These are phyloP conservation scores for Ganoderma meredithae DNA, from an alignment of 1,284 basidiomycete genomes.

Conservation along the genomic window DNA sequence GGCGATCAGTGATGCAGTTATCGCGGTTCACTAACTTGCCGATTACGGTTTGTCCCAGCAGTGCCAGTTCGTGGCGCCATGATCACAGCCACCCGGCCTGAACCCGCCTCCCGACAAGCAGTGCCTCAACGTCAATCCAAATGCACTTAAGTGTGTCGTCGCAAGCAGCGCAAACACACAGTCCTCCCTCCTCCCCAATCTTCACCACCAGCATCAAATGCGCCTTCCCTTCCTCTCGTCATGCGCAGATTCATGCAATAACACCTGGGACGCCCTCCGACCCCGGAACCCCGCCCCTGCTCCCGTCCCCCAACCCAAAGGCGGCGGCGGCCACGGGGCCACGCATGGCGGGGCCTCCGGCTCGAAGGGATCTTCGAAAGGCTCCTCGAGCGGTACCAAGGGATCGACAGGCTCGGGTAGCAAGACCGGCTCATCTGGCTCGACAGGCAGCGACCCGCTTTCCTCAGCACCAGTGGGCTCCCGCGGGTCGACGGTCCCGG, in stretches of 20 bases:
- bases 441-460: slow-evolving; percentile 25
- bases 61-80: too few species aligned
- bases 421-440: slow-evolving; percentile 31
- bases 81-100: not conserved
- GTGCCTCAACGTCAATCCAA: too few species aligned
- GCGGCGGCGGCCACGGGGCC: slow-evolving; percentile 27
- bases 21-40: too few species aligned
- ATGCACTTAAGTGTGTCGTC: too few species aligned
- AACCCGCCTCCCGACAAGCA: too few species aligned
- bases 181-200: not conserved
- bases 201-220: not conserved
- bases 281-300: slow-evolving; percentile 6
- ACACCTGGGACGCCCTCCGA: not conserved
- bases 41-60: too few species aligned
- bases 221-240: slow-evolving; percentile 9
- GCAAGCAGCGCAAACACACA: too few species aligned
- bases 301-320: not conserved
- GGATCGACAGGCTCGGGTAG: slow-evolving; percentile 17
- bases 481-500: slow-evolving; percentile 33
- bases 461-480: not conserved
- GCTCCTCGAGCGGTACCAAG: slow-evolving; percentile 33
- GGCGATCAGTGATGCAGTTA: too few species aligned
- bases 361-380: slow-evolving; percentile 29
- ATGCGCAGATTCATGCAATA: slow-evolving; percentile 1
- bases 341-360: slow-evolving; percentile 8